These are phyloP conservation scores for Hemileccinum rubropunctum DNA, from an alignment of 768 basidiomycete species.

Conservation along the genomic window DNA sequence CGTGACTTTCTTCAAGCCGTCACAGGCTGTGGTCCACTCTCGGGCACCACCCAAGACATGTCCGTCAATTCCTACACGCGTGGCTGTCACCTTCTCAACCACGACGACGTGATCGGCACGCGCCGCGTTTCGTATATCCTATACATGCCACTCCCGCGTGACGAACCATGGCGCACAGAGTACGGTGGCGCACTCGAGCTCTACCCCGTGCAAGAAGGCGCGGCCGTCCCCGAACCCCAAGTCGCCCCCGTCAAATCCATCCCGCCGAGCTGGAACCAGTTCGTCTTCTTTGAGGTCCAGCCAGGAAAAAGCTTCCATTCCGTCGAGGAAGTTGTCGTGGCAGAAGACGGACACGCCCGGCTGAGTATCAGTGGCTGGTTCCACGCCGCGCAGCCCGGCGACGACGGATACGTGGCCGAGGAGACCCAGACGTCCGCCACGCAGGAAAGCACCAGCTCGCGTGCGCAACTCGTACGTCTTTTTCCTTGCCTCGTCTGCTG, in stretches of 20 bases:
- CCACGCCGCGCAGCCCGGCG: conserved; percentile 87
- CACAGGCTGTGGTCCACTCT: conserved; percentile 90
- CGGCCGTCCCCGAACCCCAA: conserved; percentile 66
- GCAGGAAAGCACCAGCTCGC: conserved; percentile 80
- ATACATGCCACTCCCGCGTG: conserved; percentile 83
- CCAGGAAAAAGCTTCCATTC: conserved; percentile 95
- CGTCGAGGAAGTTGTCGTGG: conserved; percentile 93
- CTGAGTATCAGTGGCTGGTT: conserved; percentile 97
- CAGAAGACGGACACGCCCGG: conserved; percentile 65
- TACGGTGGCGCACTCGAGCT: conserved; percentile 96
- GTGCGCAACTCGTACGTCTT: conserved; percentile 85
- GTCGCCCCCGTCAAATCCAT: conserved; percentile 62
- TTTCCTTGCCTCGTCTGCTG: conserved; percentile 6
- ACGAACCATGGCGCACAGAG: conserved; percentile 76
- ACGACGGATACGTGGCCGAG: conserved; percentile 76
- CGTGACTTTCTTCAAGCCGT: conserved; percentile 79
- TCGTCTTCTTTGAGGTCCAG: conserved; percentile 88
- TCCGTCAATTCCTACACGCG: conserved; percentile 89
- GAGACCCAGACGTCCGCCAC: conserved; percentile 31
- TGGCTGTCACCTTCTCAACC: conserved; percentile 92
- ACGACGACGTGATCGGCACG: conserved; percentile 97
- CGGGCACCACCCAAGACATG: conserved; percentile 92
- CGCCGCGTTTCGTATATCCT: conserved; percentile 95
- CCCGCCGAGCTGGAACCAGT: conserved; percentile 86
- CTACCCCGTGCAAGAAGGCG: conserved; percentile 67